These are phyloP conservation scores for Sarcocystis neurona DNA, from an alignment of 169 alveolate species.

Conservation along the genomic window DNA sequence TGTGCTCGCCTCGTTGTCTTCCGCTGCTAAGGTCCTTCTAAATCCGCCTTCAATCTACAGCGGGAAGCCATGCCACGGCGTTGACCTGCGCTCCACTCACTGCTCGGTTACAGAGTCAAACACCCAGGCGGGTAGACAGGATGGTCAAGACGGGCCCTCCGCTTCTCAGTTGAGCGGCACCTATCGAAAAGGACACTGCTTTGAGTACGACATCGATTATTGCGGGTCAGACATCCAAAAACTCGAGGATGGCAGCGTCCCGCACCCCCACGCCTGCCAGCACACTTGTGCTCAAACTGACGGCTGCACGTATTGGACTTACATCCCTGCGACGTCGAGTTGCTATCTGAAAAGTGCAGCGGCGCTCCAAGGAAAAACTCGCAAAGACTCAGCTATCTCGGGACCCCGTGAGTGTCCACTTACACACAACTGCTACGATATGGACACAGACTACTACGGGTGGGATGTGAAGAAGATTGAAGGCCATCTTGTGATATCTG, in stretches of 20 bases:
- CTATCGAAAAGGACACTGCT: not conserved
- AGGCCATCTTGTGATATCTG: not conserved
- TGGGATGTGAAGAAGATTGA: constrained; percentile 5
- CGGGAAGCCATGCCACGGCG: no score
- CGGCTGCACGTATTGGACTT: constrained; percentile 13
- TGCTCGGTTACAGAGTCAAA: no score
- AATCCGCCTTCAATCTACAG: no score
- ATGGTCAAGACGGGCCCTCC: no score
- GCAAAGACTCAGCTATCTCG: constrained; percentile 6
- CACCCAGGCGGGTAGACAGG: no score
- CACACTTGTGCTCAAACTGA: not conserved
- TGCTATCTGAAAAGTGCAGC: not conserved
- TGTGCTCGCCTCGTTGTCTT: no score
- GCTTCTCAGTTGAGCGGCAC: no score
- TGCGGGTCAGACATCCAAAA: constrained; percentile 3
- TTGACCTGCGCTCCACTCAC: no score
- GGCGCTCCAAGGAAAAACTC: not conserved
- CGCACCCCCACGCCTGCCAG: not conserved
- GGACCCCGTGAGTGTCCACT: constrained; percentile 9
- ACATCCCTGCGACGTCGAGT: constrained; percentile 3
- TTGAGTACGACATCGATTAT: not conserved
- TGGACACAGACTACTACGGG: constrained; percentile 22
- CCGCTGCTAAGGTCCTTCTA: no score
- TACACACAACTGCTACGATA: constrained; percentile 11
- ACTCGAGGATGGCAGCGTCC: not conserved